phyloP scores from a whole-genome alignment of 73 alveolate species.

The Paramecium caudatum region DNA sequence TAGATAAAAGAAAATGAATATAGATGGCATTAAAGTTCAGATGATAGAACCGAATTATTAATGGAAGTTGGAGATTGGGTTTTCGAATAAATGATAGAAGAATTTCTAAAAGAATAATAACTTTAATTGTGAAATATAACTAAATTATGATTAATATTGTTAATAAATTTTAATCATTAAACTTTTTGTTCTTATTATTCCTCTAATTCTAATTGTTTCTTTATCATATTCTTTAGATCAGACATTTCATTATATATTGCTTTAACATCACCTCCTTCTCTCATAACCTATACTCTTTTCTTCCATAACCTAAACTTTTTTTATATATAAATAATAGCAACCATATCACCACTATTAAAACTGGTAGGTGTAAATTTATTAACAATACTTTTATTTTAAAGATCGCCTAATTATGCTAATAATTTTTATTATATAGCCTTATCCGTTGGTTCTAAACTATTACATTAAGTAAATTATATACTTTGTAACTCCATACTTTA shows the following conservation, averaged over 20 bases:
- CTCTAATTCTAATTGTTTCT: conserved; percentile 32
- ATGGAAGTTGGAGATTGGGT: conserved; percentile 73
- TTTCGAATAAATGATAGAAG: conserved; percentile 71
- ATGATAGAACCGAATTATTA: conserved; percentile 73
- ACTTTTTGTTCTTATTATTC: conserved; percentile 61
- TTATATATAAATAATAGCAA: conserved; percentile 32
- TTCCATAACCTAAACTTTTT: conserved; percentile 63
- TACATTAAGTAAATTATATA: neutral
- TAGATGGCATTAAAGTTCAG: conserved; percentile 64
- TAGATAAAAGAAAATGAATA: conserved; percentile 70
- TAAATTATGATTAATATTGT: too few relatives aligned
- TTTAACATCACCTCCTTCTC: conserved; percentile 62
- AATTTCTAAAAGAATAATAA: conserved; percentile 21
- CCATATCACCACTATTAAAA: conserved; percentile 70
- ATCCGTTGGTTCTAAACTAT: conserved; percentile 70
- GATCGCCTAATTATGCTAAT: conserved; percentile 26
- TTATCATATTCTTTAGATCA: conserved; percentile 47
- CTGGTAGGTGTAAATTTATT: conserved; percentile 24
- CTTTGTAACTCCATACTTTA: conserved; percentile 72
- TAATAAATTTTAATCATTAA: too few relatives aligned
- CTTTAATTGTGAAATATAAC: too few relatives aligned
- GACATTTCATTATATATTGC: conserved; percentile 51
- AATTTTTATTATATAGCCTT: conserved; percentile 32
- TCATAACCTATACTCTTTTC: conserved; percentile 38
- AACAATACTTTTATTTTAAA: neutral